phyloP scores from a whole-genome alignment of 2,329 filamentous ascomycete genomes.

The Kalaharituber pfeilii region DNA sequence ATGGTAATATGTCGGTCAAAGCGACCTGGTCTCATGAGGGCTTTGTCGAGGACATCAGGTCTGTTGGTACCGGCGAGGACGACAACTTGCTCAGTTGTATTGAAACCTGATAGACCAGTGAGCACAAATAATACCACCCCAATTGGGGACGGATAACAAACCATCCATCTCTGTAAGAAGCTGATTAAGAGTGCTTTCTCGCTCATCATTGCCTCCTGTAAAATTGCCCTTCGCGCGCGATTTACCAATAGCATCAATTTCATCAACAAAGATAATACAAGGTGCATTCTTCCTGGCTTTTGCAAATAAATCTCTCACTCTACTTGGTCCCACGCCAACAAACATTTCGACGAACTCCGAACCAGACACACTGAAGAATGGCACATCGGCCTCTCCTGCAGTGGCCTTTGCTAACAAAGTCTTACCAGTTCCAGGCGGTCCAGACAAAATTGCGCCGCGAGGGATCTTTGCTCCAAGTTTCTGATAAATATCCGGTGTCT shows the following conservation, averaged over 20 bases:
- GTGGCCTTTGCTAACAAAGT: constrained; percentile 93
- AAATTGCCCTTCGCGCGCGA: constrained; percentile 68
- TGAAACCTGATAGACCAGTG: constrained; percentile 13
- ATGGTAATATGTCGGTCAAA: constrained; percentile 96
- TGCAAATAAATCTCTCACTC: constrained; percentile 85
- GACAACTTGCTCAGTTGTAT: constrained; percentile 42
- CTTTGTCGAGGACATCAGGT: constrained; percentile 85
- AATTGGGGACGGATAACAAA: neutral
- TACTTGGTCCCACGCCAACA: constrained; percentile 89
- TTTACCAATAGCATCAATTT: constrained; percentile 94
- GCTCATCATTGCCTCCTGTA: constrained; percentile 87
- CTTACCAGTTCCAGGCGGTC: constrained; percentile 97
- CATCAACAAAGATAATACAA: constrained; percentile 98
- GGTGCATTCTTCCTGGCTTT: constrained; percentile 90
- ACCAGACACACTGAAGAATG: constrained; percentile 95
- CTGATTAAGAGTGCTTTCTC: constrained; percentile 92
- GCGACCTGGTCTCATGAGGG: constrained; percentile 85
- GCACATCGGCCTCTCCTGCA: constrained; percentile 87
- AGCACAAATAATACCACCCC: neutral
- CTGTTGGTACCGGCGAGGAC: constrained; percentile 94
- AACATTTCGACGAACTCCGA: constrained; percentile 99
- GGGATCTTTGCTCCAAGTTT: constrained; percentile 94
- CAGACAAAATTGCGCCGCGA: constrained; percentile 85
- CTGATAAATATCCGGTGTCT: constrained; percentile 82
- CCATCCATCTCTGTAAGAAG: constrained; percentile 99